A percentile compares a stretch with the other conserved stretches of the same genome.
Conservation (phyloP, 441 rosid genomes). For the Theobroma grandiflorum region DNA sequence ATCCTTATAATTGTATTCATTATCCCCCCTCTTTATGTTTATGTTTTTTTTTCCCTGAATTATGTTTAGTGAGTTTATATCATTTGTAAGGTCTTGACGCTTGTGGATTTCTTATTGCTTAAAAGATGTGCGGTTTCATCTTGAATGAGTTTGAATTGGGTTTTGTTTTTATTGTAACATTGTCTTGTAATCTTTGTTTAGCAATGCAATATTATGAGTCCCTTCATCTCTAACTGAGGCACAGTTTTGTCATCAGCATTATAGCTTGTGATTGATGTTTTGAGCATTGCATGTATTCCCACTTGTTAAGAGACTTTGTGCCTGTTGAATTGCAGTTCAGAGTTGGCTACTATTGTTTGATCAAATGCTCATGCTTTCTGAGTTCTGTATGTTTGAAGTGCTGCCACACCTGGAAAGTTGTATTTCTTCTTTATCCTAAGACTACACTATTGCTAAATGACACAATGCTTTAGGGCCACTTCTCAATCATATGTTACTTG, state of each 20-base stretch:
- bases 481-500: not conserved
- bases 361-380: not conserved
- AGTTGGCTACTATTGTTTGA: not conserved
- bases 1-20: not conserved
- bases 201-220: not conserved
- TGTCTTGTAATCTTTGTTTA: not conserved
- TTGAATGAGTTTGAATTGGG: not conserved
- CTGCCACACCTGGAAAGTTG: not conserved
- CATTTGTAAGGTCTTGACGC: not conserved
- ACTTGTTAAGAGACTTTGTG: not conserved
- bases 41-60: not conserved
- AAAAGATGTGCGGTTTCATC: constrained; percentile 5
- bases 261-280: not conserved
- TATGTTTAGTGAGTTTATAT: constrained; percentile 3
- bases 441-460: not conserved
- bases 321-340: not conserved
- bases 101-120: constrained; percentile 14
- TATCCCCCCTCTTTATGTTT: not conserved
- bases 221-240: not conserved
- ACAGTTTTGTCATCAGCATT: not conserved
- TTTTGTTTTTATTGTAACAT: not conserved
- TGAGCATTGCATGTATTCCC: not conserved
- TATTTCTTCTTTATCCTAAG: not conserved
- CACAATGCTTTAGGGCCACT: not conserved
- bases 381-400: not conserved